A percentile compares a stretch with the other conserved stretches of the same genome.
Evolutionary conservation across 192 early-diverging fungal species (phyloP).

Genomic region (Coemansia sp.): DNA sequence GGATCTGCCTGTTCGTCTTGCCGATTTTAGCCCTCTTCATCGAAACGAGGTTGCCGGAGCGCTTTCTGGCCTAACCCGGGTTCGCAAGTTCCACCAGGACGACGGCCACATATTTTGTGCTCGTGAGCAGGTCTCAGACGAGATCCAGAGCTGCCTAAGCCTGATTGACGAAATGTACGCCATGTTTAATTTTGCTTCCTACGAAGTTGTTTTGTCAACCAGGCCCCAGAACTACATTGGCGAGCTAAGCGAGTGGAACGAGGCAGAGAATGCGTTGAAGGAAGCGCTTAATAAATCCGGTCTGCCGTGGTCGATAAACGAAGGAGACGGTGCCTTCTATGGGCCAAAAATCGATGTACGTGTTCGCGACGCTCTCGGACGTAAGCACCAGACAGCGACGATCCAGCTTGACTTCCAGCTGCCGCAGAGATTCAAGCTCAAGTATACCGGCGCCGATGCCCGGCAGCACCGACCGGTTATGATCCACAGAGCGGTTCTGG

Average conservation of each 20-base stretch:
- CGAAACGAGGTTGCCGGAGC: conserved; percentile 92
- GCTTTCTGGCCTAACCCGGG: conserved; percentile 85
- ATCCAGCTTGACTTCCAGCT: conserved; percentile 96
- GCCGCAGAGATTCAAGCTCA: conserved; percentile 79
- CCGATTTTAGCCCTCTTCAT: conserved; percentile 93
- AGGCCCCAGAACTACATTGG: conserved; percentile 80
- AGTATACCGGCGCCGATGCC: conserved; percentile 72
- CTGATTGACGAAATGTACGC: conserved; percentile 80
- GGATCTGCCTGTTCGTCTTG: conserved; percentile 86
- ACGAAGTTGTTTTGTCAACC: conserved; percentile 80
- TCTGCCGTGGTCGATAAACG: conserved; percentile 68
- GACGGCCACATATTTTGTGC: conserved; percentile 96
- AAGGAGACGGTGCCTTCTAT: conserved; percentile 94
- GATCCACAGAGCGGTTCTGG: conserved; percentile 92
- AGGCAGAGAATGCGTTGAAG: conserved; percentile 74
- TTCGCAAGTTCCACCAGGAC: conserved; percentile 95
- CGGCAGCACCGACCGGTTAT: conserved; percentile 78
- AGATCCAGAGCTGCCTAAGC: conserved; percentile 76
- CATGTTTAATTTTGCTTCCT: conserved; percentile 76
- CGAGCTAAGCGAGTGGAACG: conserved; percentile 69
- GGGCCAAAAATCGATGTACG: conserved; percentile 95
- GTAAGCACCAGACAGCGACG: conserved; percentile 91
- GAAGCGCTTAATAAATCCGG: conserved; percentile 69
- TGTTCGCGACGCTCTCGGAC: conserved; percentile 77
- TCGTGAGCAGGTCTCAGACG: conserved; percentile 72